Conservation (phyloP, 1,284 basidiomycete genomes). For the Ganoderma leucocontextum region DNA sequence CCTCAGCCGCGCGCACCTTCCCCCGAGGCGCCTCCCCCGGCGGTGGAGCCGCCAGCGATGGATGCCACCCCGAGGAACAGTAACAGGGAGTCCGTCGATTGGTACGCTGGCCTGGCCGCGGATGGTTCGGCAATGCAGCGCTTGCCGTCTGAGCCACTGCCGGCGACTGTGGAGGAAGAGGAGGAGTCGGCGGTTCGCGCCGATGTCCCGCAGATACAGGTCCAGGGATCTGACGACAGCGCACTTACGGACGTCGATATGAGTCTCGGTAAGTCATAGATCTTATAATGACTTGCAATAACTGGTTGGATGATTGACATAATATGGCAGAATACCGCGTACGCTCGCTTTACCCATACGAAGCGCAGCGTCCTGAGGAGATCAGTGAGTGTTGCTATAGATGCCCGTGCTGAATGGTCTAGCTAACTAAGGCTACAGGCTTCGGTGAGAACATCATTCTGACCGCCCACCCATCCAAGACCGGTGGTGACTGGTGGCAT, state of each 20-base stretch:
- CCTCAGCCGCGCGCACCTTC: slow-evolving; percentile 52
- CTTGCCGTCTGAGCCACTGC: slow-evolving; percentile 49
- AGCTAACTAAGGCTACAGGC: slow-evolving; percentile 51
- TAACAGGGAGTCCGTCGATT: slow-evolving; percentile 89
- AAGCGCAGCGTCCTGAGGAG: slow-evolving; percentile 88
- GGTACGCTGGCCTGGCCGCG: slow-evolving; percentile 90
- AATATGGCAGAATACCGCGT: slow-evolving; percentile 67
- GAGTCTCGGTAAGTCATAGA: slow-evolving; percentile 56
- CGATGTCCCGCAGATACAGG: slow-evolving; percentile 60
- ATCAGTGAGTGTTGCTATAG: slow-evolving; percentile 62
- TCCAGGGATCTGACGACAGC: slow-evolving; percentile 65
- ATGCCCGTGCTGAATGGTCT: not conserved
- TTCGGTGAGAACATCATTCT: slow-evolving; percentile 88
- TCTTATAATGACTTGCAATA: slow-evolving; percentile 8
- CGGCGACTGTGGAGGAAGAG: slow-evolving; percentile 70
- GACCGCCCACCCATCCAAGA: slow-evolving; percentile 85
- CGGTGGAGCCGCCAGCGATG: slow-evolving; percentile 38
- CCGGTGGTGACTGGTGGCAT: slow-evolving; percentile 93
- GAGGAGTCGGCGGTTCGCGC: slow-evolving; percentile 44
- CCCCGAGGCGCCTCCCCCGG: slow-evolving; percentile 37
- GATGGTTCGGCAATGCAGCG: slow-evolving; percentile 56
- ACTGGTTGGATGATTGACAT: slow-evolving; percentile 12
- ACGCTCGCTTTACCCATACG: slow-evolving; percentile 84
- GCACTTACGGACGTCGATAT: slow-evolving; percentile 84
- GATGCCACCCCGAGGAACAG: slow-evolving; percentile 42